Percentiles rank a stretch among this genome's conserved stretches.
phyloP scores from a whole-genome alignment of 2,329 filamentous ascomycete species.

The Aspergillus terreus region DNA sequence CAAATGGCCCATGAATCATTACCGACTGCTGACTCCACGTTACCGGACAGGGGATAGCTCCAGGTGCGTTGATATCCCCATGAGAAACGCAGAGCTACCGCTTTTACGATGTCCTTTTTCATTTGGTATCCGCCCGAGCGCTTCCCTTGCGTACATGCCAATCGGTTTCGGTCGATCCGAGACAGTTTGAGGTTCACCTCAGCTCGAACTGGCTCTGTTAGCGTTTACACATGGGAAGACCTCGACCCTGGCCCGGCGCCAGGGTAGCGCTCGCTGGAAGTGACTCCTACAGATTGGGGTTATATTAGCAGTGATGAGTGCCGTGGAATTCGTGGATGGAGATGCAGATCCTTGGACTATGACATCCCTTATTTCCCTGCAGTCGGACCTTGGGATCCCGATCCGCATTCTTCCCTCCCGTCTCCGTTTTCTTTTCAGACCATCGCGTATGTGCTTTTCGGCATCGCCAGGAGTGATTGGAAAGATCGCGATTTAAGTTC shows the following conservation, averaged over 20 bases:
- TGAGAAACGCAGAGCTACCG: not conserved
- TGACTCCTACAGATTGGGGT: slow-evolving; percentile 3
- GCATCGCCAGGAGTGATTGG: slow-evolving; percentile 31
- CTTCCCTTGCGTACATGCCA: not conserved
- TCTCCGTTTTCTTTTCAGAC: not conserved
- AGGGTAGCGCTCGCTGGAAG: too few relatives aligned
- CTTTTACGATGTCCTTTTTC: not conserved
- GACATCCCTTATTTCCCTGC: slow-evolving; percentile 1
- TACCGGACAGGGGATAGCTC: not conserved
- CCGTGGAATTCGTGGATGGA: slow-evolving; percentile 10
- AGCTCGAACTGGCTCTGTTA: too few relatives aligned
- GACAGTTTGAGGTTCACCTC: not conserved
- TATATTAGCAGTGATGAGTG: slow-evolving; percentile 14
- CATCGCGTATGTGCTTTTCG: slow-evolving; percentile 16
- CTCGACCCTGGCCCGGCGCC: too few relatives aligned
- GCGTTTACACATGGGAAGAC: too few relatives aligned
- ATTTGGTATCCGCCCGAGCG: not conserved
- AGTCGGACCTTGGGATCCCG: not conserved
- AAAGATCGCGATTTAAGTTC: slow-evolving; percentile 24
- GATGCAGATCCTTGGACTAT: not conserved
- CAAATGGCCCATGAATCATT: slow-evolving; percentile 2
- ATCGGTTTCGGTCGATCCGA: not conserved
- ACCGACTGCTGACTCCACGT: not conserved
- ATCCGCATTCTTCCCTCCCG: not conserved
- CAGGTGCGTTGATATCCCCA: not conserved